Evolutionary conservation across 176 grass and related monocot species (phyloP).

Genomic region (Oryza meridionalis): DNA sequence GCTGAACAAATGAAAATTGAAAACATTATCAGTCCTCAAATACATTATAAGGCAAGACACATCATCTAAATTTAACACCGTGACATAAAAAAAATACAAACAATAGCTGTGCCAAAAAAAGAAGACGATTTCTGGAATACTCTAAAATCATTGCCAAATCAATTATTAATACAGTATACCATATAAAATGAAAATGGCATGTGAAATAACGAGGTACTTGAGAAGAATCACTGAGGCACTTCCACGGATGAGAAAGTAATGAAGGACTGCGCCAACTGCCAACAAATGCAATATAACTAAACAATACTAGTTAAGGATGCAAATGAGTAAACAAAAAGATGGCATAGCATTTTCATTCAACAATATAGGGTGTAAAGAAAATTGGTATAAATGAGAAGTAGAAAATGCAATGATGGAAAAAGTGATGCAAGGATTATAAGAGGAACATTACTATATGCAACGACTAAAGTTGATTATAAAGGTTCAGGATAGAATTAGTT

Average conservation of each 20-base stretch:
- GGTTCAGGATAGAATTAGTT: constrained; percentile 11
- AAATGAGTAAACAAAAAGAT: not conserved
- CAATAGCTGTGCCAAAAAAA: not conserved
- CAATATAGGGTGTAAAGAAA: not conserved
- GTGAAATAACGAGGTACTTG: constrained; percentile 7
- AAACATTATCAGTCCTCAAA: constrained; percentile 23
- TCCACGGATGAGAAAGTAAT: not conserved
- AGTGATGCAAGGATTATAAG: not conserved
- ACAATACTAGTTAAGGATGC: not conserved
- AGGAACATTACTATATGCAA: not conserved
- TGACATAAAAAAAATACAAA: constrained; percentile 13
- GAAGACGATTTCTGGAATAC: not conserved
- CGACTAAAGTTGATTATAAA: constrained; percentile 10
- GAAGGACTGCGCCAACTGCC: not conserved
- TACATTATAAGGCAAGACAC: constrained; percentile 13
- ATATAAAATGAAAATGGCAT: not conserved
- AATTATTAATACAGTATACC: not conserved
- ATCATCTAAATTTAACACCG: constrained; percentile 11
- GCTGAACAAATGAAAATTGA: constrained; percentile 47
- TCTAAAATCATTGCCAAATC: not conserved
- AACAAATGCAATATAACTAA: not conserved
- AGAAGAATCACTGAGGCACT: constrained; percentile 1
- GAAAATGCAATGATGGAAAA: constrained; percentile 2
- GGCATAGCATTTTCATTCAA: not conserved
- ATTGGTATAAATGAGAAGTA: not conserved